Base-by-base conservation (phyloP, 2,329 filamentous ascomycete species). In the Clonostachys byssicola region DNA sequence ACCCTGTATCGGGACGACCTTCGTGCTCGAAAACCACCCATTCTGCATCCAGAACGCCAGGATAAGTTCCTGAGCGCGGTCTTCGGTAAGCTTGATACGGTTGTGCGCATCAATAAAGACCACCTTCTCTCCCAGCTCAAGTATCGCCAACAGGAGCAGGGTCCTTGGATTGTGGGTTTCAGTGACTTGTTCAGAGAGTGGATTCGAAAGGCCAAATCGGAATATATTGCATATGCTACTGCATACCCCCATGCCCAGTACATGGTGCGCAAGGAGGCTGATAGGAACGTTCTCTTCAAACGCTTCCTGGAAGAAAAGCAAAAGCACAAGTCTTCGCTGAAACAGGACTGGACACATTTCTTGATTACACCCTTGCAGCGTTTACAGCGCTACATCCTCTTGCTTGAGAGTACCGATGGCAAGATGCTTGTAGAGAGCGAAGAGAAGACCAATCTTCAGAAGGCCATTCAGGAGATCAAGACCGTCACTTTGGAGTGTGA, bases 111-210 rank as follows among this genome's bases (percentile, higher is more conserved):
- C 56, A 97, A 97, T 66, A 94, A 95, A 64, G 92, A 96, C 52
- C 86, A 94, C 63, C 78, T 99, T 17, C 72, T 99, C 20, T 88
- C 92, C 3, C 92, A 96, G 64, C 80, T 99, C 57, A 97, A 97
- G 61, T 99, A 97, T 63, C 84, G 94, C 23, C 94, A 99, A 64
- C 88, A 94, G 59, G 94, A 97, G 62, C 92, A 99, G 69, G 94
- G 94, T 0, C 94, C 94, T 0, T 99, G 91, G 84, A 86, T 99
- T 49, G 77, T 81, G 12, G 94, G 94, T 4, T 96, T 96, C 68
- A 96, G 92, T 62, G 94, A 97, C 60, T 89, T 99, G 44, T 97
- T 99, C 74, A 79, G 94, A 49, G 94, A 99, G 69, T 99, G 94
- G 94, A 96, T 97, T 52, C 83, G 94, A 52, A 97, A 96, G 66